Conservation (phyloP, 345 rosid species). For the Arabidopsis arenosa region DNA sequence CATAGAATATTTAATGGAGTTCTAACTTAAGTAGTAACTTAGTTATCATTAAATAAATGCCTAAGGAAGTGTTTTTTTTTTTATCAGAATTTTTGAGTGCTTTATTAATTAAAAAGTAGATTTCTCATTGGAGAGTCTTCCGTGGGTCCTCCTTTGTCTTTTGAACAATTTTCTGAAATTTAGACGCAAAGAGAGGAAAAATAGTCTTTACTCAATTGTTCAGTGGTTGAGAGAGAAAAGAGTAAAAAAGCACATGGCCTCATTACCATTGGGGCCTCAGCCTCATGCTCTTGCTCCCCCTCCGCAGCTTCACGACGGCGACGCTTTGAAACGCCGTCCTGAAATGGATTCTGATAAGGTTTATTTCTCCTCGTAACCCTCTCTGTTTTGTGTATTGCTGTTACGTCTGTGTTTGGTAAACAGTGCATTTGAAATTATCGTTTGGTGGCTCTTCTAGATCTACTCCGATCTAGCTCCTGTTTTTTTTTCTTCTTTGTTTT, state of each 20-base stretch:
- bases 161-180: conserved; percentile 26
- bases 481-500: not conserved
- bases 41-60: conserved; percentile 12
- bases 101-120: not conserved
- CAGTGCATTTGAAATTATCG: conserved; percentile 15
- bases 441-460: conserved; percentile 47
- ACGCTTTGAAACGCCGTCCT: conserved; percentile 49
- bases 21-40: not conserved
- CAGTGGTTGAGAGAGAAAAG: conserved; percentile 35
- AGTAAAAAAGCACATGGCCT: conserved; percentile 57
- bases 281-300: conserved; percentile 45
- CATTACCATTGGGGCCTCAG: conserved; percentile 52
- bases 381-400: not conserved
- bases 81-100: not conserved
- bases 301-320: conserved; percentile 37
- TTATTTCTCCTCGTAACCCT: not conserved
- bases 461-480: conserved; percentile 27
- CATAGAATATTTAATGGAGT: not conserved
- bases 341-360: conserved; percentile 61
- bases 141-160: conserved; percentile 33
- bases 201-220: conserved; percentile 25
- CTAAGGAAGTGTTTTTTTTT: not conserved
- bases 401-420: conserved; percentile 24
- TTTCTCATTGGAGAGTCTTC: conserved; percentile 19
- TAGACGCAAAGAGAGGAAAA: not conserved